Evolutionary conservation across 2,329 filamentous ascomycete species (phyloP).

Genomic region (Venturiaceae sp.): DNA sequence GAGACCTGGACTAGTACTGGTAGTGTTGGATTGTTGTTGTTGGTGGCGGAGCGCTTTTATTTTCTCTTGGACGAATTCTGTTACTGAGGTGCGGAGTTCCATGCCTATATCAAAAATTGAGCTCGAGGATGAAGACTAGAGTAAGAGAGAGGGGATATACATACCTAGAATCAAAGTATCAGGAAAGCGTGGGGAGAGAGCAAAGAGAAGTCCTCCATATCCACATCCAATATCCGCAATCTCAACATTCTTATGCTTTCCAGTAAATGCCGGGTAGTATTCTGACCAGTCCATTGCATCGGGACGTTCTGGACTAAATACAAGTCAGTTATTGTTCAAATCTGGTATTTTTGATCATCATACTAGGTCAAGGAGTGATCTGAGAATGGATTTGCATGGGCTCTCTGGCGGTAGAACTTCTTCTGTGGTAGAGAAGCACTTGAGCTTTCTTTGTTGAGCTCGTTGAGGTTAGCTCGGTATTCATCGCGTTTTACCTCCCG

Average conservation of each 20-base stretch:
- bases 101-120: conserved; percentile 47
- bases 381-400: conserved; percentile 96
- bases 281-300: conserved; percentile 75
- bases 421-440: conserved; percentile 70
- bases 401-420: conserved; percentile 91
- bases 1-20: conserved; percentile 22
- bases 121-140: neutral
- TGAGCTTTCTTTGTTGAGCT: conserved; percentile 23
- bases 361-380: conserved; percentile 88
- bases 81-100: conserved; percentile 85
- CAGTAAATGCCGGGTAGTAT: conserved; percentile 63
- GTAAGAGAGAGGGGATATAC: neutral
- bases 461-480: conserved; percentile 26
- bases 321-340: neutral
- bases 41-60: conserved; percentile 71
- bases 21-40: conserved; percentile 22
- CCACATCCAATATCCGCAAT: conserved; percentile 96
- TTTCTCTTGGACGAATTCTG: conserved; percentile 81
- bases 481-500: conserved; percentile 35
- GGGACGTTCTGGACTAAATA: conserved; percentile 3
- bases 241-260: conserved; percentile 47
- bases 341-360: neutral
- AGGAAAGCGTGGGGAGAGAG: conserved; percentile 71
- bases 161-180: conserved; percentile 73
- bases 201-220: conserved; percentile 84